Evolutionary conservation across 2,329 filamentous ascomycete genomes (phyloP).

Genomic region (Botryotinia convoluta): DNA sequence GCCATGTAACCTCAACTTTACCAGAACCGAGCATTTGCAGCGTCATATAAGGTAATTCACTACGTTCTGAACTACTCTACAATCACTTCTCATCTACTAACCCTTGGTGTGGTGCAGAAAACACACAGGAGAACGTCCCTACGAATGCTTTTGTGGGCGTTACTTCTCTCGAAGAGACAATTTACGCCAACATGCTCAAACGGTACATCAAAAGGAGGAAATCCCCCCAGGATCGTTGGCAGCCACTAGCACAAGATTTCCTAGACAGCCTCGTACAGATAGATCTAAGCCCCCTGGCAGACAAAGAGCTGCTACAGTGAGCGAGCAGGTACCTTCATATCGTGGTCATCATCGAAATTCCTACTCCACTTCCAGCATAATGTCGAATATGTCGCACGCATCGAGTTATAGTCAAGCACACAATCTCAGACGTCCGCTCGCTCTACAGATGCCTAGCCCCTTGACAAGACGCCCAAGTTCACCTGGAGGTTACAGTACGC

Average conservation of each 20-base stretch:
- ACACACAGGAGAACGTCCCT: constrained; percentile 95
- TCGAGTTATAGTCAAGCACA: constrained; percentile 51
- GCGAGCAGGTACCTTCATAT: constrained; percentile 66
- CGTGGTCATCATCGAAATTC: constrained; percentile 80
- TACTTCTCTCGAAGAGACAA: constrained; percentile 95
- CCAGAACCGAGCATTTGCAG: constrained; percentile 89
- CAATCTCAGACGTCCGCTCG: constrained; percentile 71
- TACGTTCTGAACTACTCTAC: constrained; percentile 10
- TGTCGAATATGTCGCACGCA: constrained; percentile 69
- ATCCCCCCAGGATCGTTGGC: constrained; percentile 93
- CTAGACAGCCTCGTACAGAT: constrained; percentile 87
- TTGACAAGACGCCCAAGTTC: constrained; percentile 61
- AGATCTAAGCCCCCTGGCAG: constrained; percentile 72
- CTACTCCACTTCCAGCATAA: constrained; percentile 82
- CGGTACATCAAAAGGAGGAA: constrained; percentile 95
- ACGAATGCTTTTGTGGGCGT: constrained; percentile 91
- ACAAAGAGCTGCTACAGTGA: constrained; percentile 73
- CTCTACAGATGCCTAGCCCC: constrained; percentile 67
- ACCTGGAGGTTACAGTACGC: constrained; percentile 74
- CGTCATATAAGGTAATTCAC: constrained; percentile 77
- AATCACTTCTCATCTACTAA: constrained; percentile 25
- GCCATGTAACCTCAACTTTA: constrained; percentile 92
- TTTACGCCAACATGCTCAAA: constrained; percentile 92
- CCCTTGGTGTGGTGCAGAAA: constrained; percentile 56
- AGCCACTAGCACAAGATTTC: constrained; percentile 86